Base-by-base conservation (phyloP, 176 grass and related monocot genomes). In the Carex scoparia region DNA sequence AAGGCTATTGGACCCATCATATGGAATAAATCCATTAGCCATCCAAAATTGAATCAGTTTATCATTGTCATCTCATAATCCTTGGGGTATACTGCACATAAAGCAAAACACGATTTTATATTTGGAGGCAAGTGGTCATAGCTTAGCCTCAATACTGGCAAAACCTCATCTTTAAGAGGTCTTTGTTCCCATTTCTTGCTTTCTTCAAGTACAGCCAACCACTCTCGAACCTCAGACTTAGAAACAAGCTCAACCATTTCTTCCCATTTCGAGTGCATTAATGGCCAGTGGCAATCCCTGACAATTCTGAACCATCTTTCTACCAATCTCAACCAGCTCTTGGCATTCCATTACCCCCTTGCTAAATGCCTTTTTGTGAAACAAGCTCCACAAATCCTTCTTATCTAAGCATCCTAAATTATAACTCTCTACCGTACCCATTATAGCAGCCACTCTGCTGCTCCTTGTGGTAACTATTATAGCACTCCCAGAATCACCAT, bases 381-480 rank as follows among this genome's bases (percentile, higher is more conserved):
- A 92, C 1, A 92, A 0, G 19, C 49, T 31, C 85, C 85, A 89
- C 48, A 77, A 87, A 15, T 89, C 40, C 3, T 84, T 40, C 18
- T 83, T 18, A 38, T 0, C 27, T 1, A 91, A 0, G 30, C 13
- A 79, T 2, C 1, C 2, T 27, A 84, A 15, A 7, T 37, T 4
- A 58, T 85, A 57, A 0, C 23, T 7, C 10, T 3, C 0, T 2
- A 84, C 2, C 0, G 83, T 91, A 2, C 23, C 9, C 87, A 85
- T 87, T 57, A 91, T 79, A 0, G 13, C 32, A 1, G 87, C 79
- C 0, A 91, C 87, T 2, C 2, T n/a, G 1, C 0, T 16, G 7
- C 64, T 86, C 1, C 87, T 66, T 33, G 62, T 78, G 10, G 92
- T 94, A 42, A 91, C 79, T 0, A 94, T 1, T 67, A 94, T 57